Conservation (phyloP, 2,329 filamentous ascomycete genomes). For the Aspergillus alliaceus region DNA sequence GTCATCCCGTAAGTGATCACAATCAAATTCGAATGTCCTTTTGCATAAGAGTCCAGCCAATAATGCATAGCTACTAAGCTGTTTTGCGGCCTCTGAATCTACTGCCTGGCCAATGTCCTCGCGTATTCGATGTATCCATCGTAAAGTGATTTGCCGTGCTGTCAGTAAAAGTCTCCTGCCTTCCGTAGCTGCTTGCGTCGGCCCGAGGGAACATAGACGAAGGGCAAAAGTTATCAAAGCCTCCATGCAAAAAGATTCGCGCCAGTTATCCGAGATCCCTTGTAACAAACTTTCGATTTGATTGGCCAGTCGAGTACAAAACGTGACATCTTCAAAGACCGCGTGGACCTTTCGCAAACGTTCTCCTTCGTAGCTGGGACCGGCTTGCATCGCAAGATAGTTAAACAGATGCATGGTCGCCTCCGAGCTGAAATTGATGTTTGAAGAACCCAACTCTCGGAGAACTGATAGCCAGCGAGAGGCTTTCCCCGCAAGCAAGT, state of each 20-base stretch:
- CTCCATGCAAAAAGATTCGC: neutral
- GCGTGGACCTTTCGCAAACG: neutral
- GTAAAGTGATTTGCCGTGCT: neutral
- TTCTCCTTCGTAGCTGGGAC: neutral
- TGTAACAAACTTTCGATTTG: neutral
- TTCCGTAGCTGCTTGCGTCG: neutral
- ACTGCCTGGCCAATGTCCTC: neutral
- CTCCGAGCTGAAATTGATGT: conserved; percentile 1
- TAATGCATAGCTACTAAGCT: neutral
- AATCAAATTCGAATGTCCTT: neutral
- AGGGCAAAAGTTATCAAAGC: neutral
- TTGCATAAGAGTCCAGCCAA: neutral
- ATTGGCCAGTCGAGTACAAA: neutral
- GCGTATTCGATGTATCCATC: neutral
- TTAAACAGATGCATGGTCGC: neutral
- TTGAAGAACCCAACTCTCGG: neutral
- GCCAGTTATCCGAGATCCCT: conserved; percentile 1
- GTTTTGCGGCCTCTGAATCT: neutral
- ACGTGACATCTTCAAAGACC: neutral
- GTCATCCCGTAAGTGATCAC: neutral
- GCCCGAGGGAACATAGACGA: neutral
- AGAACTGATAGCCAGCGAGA: neutral
- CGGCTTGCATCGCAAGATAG: neutral
- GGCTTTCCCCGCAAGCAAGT: neutral
- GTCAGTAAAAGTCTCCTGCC: neutral